Evolutionary conservation across 176 grass and related monocot species (phyloP).

Genomic region (Dactylis glomerata): DNA sequence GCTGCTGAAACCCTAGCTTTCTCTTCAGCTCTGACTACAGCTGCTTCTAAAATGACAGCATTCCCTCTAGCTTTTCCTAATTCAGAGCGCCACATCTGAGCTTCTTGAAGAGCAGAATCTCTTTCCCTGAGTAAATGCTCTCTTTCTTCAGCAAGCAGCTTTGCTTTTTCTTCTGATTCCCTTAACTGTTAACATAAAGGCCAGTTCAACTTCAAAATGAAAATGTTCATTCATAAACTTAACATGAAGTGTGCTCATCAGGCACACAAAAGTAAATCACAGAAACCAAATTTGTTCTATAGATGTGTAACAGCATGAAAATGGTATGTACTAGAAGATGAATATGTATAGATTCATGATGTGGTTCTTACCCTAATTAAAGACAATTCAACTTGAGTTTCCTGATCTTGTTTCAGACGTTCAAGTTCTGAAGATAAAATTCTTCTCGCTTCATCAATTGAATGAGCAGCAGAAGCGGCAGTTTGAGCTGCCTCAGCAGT

Average conservation of each 20-base stretch:
- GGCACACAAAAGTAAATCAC: background rate
- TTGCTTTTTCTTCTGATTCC: constrained; percentile 67
- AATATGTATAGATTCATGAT: constrained; percentile 9
- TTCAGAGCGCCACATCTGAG: constrained; percentile 76
- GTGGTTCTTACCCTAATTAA: constrained; percentile 56
- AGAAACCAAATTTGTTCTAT: constrained; percentile 2
- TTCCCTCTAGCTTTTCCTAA: constrained; percentile 95
- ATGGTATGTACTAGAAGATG: background rate
- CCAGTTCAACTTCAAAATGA: background rate
- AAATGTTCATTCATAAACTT: background rate
- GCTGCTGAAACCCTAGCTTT: constrained; percentile 65
- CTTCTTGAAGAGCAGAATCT: constrained; percentile 90
- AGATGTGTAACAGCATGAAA: background rate
- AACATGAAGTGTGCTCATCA: constrained; percentile 19
- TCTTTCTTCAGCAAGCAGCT: constrained; percentile 62
- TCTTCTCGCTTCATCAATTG: constrained; percentile 89
- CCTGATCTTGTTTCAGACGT: constrained; percentile 54
- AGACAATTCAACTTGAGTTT: constrained; percentile 58
- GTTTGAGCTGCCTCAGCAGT: constrained; percentile 84
- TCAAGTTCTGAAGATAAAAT: constrained; percentile 57
- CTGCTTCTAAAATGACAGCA: constrained; percentile 90
- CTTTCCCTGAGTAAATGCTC: constrained; percentile 66
- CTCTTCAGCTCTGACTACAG: constrained; percentile 91
- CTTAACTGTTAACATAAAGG: constrained; percentile 50
- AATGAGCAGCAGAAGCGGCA: constrained; percentile 75